These are phyloP conservation scores for Potentilla sterilis DNA, from an alignment of 306 rosid species.

Conservation along the genomic window DNA sequence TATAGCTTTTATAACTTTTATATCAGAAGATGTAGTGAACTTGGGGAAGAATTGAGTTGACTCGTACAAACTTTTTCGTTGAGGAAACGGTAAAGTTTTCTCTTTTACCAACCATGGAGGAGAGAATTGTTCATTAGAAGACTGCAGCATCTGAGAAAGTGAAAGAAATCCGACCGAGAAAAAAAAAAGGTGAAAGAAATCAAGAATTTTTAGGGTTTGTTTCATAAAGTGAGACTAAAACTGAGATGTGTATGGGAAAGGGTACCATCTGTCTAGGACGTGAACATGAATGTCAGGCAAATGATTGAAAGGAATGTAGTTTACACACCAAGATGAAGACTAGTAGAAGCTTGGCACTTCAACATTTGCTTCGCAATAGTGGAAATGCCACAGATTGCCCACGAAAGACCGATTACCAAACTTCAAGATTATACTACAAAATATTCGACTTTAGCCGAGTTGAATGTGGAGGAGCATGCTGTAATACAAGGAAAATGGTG, in stretches of 20 bases:
- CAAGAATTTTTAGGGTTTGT: not conserved
- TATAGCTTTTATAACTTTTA: not conserved
- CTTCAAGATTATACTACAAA: not conserved
- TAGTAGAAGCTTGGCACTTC: not conserved
- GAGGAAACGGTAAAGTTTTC: not conserved
- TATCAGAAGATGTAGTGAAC: not conserved
- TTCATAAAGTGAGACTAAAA: not conserved
- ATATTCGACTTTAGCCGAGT: not conserved
- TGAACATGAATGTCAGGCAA: not conserved
- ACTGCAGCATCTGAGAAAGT: not conserved
- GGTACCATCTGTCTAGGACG: not conserved
- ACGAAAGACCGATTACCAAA: not conserved
- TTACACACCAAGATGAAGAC: not conserved
- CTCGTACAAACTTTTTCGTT: not conserved
- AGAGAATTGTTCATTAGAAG: not conserved
- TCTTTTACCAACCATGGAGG: not conserved
- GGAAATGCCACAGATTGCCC: not conserved
- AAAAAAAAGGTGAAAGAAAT: not conserved
- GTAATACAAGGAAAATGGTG: not conserved
- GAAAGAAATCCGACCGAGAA: not conserved
- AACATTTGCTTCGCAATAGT: not conserved
- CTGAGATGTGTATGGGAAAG: not conserved
- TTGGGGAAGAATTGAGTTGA: not conserved
- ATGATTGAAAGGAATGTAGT: not conserved
- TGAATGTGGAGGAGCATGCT: not conserved